Percentiles rank a stretch among this genome's conserved stretches.
These are phyloP conservation scores for Gloeostereum incarnatum DNA, from an alignment of 768 basidiomycete species.

Conservation along the genomic window DNA sequence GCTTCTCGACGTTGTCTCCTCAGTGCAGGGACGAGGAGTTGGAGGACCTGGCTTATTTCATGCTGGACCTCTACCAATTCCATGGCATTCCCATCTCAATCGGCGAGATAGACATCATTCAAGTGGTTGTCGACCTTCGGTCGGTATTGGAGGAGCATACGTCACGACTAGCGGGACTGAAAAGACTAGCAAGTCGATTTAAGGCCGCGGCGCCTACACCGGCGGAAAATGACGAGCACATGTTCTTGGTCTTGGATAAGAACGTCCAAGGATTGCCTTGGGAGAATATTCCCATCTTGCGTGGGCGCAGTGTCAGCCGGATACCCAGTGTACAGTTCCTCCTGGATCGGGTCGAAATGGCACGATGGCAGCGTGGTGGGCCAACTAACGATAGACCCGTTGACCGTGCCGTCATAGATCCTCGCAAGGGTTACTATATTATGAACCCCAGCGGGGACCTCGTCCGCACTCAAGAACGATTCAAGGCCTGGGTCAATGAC, in stretches of 20 bases:
- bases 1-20: conserved; percentile 77
- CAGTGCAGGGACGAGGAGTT: conserved; percentile 88
- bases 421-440: conserved; percentile 68
- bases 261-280: conserved; percentile 85
- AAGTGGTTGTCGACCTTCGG: conserved; percentile 82
- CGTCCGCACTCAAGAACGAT: conserved; percentile 70
- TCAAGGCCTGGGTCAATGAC: conserved; percentile 65
- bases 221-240: conserved; percentile 46
- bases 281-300: conserved; percentile 87
- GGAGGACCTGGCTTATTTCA: conserved; percentile 90
- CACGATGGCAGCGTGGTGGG: conserved; percentile 30
- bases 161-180: conserved; percentile 21
- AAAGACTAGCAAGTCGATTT: too few relatives aligned
- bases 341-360: conserved; percentile 67
- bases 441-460: conserved; percentile 94
- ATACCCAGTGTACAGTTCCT: conserved; percentile 88
- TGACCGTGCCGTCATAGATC: conserved; percentile 51
- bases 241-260: conserved; percentile 87
- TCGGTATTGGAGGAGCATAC: conserved; percentile 66
- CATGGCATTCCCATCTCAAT: conserved; percentile 83
- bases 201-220: conserved; percentile 9
- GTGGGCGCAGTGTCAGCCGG: conserved; percentile 84
- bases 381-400: conserved; percentile 13
- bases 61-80: conserved; percentile 91
- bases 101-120: conserved; percentile 87